phyloP scores from a whole-genome alignment of 2,329 filamentous ascomycete genomes.

The Lecanicillium sp. region DNA sequence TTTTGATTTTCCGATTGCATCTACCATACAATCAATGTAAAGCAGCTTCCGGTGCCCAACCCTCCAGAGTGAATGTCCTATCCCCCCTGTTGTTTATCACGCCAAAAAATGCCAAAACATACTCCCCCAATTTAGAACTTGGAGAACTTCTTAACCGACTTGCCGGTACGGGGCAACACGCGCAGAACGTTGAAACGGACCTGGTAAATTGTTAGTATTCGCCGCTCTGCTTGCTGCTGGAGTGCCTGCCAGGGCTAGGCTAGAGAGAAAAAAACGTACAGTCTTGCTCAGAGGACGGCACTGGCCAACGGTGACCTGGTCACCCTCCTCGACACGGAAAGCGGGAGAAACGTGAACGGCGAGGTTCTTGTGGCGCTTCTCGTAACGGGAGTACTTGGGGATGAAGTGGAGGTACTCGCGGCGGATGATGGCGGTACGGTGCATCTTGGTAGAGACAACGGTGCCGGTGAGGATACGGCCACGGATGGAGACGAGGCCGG shows the following conservation, averaged over 20 bases:
- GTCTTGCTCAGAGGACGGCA: constrained; percentile 99
- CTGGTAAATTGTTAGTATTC: constrained; percentile 37
- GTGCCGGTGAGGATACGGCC: constrained; percentile 99
- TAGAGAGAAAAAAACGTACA: constrained; percentile 59
- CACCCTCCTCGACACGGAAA: constrained; percentile 99
- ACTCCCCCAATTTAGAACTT: constrained; percentile 76
- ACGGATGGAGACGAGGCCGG: constrained; percentile 97
- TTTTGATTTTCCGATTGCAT: constrained; percentile 35
- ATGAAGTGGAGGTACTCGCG: constrained; percentile 99
- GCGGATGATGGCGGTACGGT: constrained; percentile 98
- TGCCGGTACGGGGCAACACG: constrained; percentile 94
- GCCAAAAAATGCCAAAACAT: constrained; percentile 45
- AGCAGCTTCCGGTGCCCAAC: constrained; percentile 33
- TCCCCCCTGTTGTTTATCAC: constrained; percentile 39
- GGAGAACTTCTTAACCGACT: constrained; percentile 94
- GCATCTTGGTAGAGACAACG: constrained; percentile 99
- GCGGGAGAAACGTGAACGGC: constrained; percentile 97
- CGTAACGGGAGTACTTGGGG: constrained; percentile 99
- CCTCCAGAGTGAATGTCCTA: constrained; percentile 28
- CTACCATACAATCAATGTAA: constrained; percentile 37
- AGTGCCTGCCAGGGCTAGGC: too few relatives aligned
- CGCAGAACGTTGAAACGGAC: constrained; percentile 99
- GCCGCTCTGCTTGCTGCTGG: too few relatives aligned
- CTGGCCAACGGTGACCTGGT: constrained; percentile 98
- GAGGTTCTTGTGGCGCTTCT: constrained; percentile 99